A percentile compares a stretch with the other conserved stretches of the same genome.
phyloP scores from a whole-genome alignment of 2,329 filamentous ascomycete species.

The Ceratocystiopsis sp. region DNA sequence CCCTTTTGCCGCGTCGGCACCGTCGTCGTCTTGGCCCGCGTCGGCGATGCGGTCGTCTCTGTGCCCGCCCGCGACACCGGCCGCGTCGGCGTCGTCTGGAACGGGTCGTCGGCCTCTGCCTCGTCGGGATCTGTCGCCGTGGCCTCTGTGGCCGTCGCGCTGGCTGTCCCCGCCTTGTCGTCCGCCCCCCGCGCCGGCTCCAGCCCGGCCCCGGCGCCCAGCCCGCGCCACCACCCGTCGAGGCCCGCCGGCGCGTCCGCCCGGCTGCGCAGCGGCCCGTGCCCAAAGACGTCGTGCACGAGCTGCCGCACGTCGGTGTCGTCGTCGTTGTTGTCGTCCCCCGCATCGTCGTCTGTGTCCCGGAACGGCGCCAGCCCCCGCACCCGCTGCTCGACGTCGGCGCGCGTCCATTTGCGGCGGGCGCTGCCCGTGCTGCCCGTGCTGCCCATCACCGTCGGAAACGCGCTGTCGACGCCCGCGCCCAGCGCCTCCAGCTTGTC shows the following conservation, averaged over 20 bases:
- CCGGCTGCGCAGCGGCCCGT: slow-evolving; percentile 15
- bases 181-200: slow-evolving; percentile 5
- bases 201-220: slow-evolving; percentile 17
- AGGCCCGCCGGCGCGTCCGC: slow-evolving; percentile 10
- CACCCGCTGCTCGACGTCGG: slow-evolving; percentile 28
- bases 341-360: slow-evolving; percentile 11
- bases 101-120: not conserved
- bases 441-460: slow-evolving; percentile 25
- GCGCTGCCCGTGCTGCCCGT: not conserved
- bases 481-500: slow-evolving; percentile 37
- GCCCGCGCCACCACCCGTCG: slow-evolving; percentile 32
- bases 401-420: slow-evolving; percentile 20
- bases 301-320: slow-evolving; percentile 14
- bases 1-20: not conserved
- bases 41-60: not conserved
- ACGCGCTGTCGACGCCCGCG: slow-evolving; percentile 34
- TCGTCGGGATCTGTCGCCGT: not conserved
- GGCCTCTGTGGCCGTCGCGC: not conserved
- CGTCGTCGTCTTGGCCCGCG: not conserved
- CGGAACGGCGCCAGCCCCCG: slow-evolving; percentile 34
- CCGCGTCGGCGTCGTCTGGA: not conserved
- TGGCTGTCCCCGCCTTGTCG: not conserved
- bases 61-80: no score
- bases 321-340: not conserved
- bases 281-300: slow-evolving; percentile 25